phyloP scores from a whole-genome alignment of 2,329 filamentous ascomycete genomes.

The Trichoderma sp. region DNA sequence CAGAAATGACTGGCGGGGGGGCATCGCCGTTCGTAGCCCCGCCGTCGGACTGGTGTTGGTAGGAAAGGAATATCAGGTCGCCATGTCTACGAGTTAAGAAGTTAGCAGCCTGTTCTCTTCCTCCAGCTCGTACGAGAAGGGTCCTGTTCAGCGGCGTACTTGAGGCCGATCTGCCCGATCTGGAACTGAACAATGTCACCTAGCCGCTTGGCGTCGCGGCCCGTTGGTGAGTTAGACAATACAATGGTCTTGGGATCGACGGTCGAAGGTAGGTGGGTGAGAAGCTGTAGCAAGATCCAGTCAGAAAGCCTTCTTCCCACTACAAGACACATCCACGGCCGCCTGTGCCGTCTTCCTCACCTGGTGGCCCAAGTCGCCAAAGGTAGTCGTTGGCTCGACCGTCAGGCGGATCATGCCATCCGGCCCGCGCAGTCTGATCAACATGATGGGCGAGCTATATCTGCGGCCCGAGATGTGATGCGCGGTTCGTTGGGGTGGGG shows the following conservation, averaged over 20 bases:
- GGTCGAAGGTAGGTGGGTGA: constrained; percentile 61
- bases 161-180: constrained; percentile 62
- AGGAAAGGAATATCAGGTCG: constrained; percentile 86
- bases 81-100: constrained; percentile 65
- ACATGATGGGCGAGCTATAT: constrained; percentile 57
- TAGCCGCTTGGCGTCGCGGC: constrained; percentile 61
- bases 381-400: constrained; percentile 73
- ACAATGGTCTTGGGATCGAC: constrained; percentile 62
- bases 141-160: constrained; percentile 44
- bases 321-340: background rate
- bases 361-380: constrained; percentile 61
- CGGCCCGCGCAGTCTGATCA: constrained; percentile 84
- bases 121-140: constrained; percentile 27
- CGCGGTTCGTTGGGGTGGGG: constrained; percentile 2
- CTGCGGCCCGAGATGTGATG: background rate
- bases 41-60: constrained; percentile 59
- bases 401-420: constrained; percentile 90
- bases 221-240: constrained; percentile 63
- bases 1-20: constrained; percentile 51
- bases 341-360: constrained; percentile 40
- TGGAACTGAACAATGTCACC: constrained; percentile 59
- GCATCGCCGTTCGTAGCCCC: constrained; percentile 44
- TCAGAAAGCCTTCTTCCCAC: background rate
- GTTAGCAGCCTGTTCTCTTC: constrained; percentile 31
- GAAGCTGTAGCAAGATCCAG: constrained; percentile 47